phyloP scores from a whole-genome alignment of 345 rosid genomes.

The Rubroshorea leprosula region DNA sequence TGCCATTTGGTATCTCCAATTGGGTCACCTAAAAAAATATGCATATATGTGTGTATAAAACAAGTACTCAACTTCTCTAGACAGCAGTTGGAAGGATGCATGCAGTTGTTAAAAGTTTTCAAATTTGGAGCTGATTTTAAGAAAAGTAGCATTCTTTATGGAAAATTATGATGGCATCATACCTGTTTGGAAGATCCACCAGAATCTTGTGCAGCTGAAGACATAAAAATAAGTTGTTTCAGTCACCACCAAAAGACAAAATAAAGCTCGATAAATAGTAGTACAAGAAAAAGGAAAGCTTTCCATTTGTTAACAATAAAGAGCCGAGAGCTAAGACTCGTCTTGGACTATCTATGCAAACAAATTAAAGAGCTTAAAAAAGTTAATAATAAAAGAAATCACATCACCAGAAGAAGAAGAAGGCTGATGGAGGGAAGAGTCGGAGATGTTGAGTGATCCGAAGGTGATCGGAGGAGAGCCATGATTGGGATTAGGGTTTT shows the following conservation, averaged over 20 bases:
- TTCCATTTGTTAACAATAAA: no score
- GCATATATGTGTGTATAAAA: neutral
- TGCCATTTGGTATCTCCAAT: conserved; percentile 27
- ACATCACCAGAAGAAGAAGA: conserved; percentile 17
- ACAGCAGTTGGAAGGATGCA: neutral
- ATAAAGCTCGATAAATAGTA: neutral
- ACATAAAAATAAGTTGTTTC: conserved; percentile 18
- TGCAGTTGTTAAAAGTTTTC: neutral
- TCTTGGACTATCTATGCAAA: no score
- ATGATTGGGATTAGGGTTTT: conserved; percentile 61
- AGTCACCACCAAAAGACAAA: conserved; percentile 3
- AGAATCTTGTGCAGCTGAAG: conserved; percentile 37
- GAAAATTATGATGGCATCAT: neutral
- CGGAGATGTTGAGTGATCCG: conserved; percentile 24
- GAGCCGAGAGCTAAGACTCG: neutral
- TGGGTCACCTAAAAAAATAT: conserved; percentile 51
- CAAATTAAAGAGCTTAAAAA: neutral
- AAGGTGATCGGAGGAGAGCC: conserved; percentile 38
- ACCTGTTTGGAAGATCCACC: conserved; percentile 63
- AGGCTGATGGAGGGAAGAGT: conserved; percentile 11
- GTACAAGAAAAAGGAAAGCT: neutral
- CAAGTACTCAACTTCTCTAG: neutral
- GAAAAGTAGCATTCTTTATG: neutral
- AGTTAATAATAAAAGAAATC: no score
- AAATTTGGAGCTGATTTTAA: neutral